These are phyloP conservation scores for Colletotrichum destructivum DNA, from an alignment of 2,329 filamentous ascomycete species.

Conservation along the genomic window DNA sequence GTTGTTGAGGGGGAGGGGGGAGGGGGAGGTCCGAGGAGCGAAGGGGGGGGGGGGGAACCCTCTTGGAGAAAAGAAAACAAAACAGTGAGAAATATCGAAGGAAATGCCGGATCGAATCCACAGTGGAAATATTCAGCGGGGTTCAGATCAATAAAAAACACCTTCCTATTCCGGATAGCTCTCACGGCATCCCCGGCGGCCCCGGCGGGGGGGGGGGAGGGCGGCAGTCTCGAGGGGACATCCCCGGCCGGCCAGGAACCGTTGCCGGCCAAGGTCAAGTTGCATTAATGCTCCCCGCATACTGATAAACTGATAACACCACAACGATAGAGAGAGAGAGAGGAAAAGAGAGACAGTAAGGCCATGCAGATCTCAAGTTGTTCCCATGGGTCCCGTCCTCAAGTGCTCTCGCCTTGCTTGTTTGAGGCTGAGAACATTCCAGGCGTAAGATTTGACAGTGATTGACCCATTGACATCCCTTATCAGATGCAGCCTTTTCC, in stretches of 20 bases:
- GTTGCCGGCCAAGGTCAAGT: not conserved
- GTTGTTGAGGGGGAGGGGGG: not conserved
- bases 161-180: slow-evolving; percentile 26
- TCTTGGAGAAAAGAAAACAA: not conserved
- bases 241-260: not conserved
- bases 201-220: not conserved
- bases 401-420: too few species aligned
- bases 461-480: too few species aligned
- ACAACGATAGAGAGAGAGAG: too few species aligned
- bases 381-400: too few species aligned
- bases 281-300: not conserved
- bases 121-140: slow-evolving; percentile 15
- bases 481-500: too few species aligned
- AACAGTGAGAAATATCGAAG: slow-evolving; percentile 9
- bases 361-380: too few species aligned
- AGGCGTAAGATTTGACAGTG: too few species aligned
- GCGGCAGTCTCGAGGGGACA: not conserved
- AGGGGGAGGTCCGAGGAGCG: too few species aligned
- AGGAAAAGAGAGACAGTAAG: too few species aligned
- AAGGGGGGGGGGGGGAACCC: too few species aligned
- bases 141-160: not conserved
- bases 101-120: slow-evolving; percentile 26
- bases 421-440: too few species aligned
- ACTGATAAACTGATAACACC: not conserved
- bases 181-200: slow-evolving; percentile 15